Base-by-base conservation (phyloP, 768 basidiomycete genomes). In the Lyophyllum decastes region DNA sequence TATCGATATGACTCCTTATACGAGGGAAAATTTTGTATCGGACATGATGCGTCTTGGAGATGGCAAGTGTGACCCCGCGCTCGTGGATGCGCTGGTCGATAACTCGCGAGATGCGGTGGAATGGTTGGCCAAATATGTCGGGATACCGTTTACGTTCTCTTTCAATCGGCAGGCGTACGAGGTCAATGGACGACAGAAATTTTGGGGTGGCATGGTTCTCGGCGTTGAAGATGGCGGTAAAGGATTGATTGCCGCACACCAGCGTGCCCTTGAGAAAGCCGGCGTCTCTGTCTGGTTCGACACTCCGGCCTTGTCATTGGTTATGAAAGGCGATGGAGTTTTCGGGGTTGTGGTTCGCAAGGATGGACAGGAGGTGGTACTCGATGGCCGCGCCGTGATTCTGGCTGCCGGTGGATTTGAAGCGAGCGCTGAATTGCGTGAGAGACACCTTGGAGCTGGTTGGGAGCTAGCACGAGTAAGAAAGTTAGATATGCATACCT, bases 401-500 rank as follows among this genome's bases (percentile, higher is more conserved):
- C 75, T 90, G 40, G 87, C 88, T 2, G 82, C 82, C 14, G 88
- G 88, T 21, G 88, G 87, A 0, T 89, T 83, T 59, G 87, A 89
- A 67, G 79, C 88, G 11, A 86, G 74, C 65, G 65, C 69, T 25
- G 74, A 79, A 40, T 66, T 86, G 52, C 78, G 88, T 27, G 69
- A 62, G 17, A 78, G 81, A 64, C 68, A 87, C 65, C 75, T 90
- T 11, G 88, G 88, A n/a, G 52, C 66, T 4, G 78, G 73, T 21
- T 90, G 88, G 88, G 73, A 73, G 44, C 74, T 73, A 54, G 86
- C 88, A 25, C 49, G 57, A 49, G 61, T 62, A 81, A 76, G 66
- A 86, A 85, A 57, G 54, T 71, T 6, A 19, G 58, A 22, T 48
- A 16, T 25, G 9, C 2, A 25, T 46, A 24, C 25, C 19, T 52